Evolutionary conservation across 2,329 filamentous ascomycete genomes (phyloP).

Genomic region (Zymoseptoria passerinii): DNA sequence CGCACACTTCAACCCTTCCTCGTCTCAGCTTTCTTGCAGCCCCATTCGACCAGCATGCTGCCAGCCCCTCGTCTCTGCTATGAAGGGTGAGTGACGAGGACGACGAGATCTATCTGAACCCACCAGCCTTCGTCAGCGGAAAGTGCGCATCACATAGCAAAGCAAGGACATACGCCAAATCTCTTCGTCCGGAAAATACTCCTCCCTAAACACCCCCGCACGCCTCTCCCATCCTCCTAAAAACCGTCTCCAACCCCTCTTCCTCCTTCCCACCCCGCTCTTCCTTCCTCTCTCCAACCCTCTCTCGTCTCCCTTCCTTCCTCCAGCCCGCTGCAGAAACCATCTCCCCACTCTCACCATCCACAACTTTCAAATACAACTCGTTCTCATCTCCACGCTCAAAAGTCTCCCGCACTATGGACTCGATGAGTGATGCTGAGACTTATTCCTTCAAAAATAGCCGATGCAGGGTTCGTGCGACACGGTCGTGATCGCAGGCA

Average conservation of each 20-base stretch:
- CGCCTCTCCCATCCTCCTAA: neutral
- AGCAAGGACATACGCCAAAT: neutral
- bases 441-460: no score
- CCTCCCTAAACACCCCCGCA: neutral
- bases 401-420: neutral
- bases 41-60: slow-evolving; percentile 32
- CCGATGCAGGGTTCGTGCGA: no score
- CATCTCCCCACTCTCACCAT: neutral
- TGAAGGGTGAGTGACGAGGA: neutral
- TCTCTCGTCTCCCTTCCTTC: neutral
- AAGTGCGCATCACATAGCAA: neutral
- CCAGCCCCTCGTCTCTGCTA: slow-evolving; percentile 11
- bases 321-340: neutral
- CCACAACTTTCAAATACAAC: neutral
- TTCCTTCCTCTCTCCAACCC: neutral
- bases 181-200: neutral
- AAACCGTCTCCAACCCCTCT: neutral
- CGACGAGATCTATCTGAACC: neutral
- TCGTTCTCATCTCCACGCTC: neutral
- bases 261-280: neutral
- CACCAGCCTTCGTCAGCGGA: neutral
- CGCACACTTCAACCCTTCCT: slow-evolving; percentile 27
- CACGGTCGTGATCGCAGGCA: no score
- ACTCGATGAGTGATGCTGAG: neutral
- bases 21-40: slow-evolving; percentile 35